Conservation (phyloP, 2,329 filamentous ascomycete species). For the Ceratocystis papillata region DNA sequence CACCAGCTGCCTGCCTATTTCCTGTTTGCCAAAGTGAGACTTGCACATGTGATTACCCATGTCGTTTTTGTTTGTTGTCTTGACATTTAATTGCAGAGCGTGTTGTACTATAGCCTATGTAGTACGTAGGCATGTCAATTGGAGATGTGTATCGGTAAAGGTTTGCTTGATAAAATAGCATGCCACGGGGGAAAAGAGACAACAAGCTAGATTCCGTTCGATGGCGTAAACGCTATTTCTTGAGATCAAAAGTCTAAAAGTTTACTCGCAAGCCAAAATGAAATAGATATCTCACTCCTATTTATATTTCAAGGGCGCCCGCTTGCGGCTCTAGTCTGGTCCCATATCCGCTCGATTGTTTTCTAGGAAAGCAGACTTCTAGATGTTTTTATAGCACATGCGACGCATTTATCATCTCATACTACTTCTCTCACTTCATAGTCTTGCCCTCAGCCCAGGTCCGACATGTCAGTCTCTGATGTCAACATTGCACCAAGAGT, state of each 20-base stretch:
- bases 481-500: neutral
- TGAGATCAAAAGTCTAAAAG: slow-evolving; percentile 1
- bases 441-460: neutral
- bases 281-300: neutral
- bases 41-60: neutral
- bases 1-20: neutral
- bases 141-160: neutral
- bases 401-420: neutral
- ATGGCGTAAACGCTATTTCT: neutral
- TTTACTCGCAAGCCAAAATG: neutral
- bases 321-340: neutral
- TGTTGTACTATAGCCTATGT: neutral
- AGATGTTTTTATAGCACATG: neutral
- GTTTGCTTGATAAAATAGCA: neutral
- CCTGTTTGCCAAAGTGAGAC: slow-evolving; percentile 5
- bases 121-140: neutral
- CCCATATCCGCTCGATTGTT: neutral
- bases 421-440: neutral
- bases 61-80: neutral
- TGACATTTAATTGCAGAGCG: neutral
- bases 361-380: neutral
- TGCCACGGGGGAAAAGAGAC: neutral
- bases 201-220: neutral
- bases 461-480: neutral
- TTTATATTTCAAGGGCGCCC: neutral